Evolutionary conservation across 257 asterid species (phyloP).

Genomic region (Capsicum rhomboideum): DNA sequence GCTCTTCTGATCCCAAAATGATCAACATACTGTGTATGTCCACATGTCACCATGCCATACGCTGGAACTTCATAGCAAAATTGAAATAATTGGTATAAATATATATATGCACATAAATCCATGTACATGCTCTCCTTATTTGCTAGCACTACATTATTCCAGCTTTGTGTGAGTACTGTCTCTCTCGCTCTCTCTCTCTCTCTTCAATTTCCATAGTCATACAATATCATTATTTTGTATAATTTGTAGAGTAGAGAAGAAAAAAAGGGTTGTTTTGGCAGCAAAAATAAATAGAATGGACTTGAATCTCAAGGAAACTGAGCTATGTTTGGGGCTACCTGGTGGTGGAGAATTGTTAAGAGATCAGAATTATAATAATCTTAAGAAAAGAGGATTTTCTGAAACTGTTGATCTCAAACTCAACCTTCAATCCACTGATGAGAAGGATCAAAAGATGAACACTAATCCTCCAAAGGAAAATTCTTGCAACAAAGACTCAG

Average conservation of each 20-base stretch:
- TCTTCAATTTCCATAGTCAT: neutral
- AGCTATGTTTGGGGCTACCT: constrained; percentile 46
- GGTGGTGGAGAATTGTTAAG: constrained; percentile 19
- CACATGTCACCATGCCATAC: constrained; percentile 45
- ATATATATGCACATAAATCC: constrained; percentile 35
- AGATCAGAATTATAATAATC: neutral
- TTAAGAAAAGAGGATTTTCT: constrained; percentile 39
- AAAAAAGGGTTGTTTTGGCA: neutral
- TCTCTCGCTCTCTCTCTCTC: neutral
- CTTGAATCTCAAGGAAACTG: constrained; percentile 35
- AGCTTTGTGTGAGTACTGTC: neutral
- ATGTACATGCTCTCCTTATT: constrained; percentile 8
- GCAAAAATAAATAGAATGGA: constrained; percentile 12
- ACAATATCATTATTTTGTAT: neutral
- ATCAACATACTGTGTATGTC: constrained; percentile 19
- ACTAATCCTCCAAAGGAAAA: constrained; percentile 12
- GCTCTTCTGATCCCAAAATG: constrained; percentile 50
- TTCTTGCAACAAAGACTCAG: constrained; percentile 14
- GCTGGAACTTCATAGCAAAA: constrained; percentile 13
- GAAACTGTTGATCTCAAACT: constrained; percentile 48
- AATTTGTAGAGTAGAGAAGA: neutral
- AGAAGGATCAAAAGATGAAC: constrained; percentile 5
- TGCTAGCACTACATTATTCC: neutral
- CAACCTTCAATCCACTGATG: constrained; percentile 28
- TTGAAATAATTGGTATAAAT: constrained; percentile 4